Evolutionary conservation across 345 rosid genomes (phyloP), one percentile per base, ranked within the genome.

Genomic region (Eucalyptus microcorys): DNA sequence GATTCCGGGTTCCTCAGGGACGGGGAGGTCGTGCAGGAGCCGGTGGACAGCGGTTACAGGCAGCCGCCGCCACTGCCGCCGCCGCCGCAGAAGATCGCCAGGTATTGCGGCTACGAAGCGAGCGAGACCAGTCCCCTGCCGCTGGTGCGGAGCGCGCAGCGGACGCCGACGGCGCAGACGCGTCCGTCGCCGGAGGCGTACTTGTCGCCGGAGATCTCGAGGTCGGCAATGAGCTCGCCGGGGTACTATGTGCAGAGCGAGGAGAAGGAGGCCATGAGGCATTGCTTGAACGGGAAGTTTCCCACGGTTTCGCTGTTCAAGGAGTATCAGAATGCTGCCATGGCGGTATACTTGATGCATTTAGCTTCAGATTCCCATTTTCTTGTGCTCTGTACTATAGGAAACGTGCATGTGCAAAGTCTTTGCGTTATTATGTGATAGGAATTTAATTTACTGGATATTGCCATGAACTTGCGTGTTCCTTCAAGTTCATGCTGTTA

Each of bases 301-400:
- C 99, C 98, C 53, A 92, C 99, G 4, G 98, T 96, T 91, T 92
- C 95, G 48, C 91, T 98, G 87, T 97, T 98, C 91, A 98, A 97
- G 92, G 98, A 98, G 83, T 96, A 93, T 55, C 99, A 97, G 91
- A 95, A 96, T 59, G 93, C 98, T 68, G 99, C 99, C 45, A 94
- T 96, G 96, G 97, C 94, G 96, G 99, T 97, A 94, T n/a, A 47
- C 11, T 21, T 6, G 47, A 40, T 87, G 57, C 85, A 15, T 87
- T 64, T 43, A 42, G 84, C 30, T 76, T 76, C 43, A 30, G 84
- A 40, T 76, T 76, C 47, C 27, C 2, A 40, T 40, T 76, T 76
- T 40, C 3, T 40, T 11, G 30, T 76, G 47, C 30, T 40, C 84
- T 76, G 84, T 22, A 40, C 84, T 4, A 5, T 21, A 10, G 27